Base-by-base conservation (phyloP, 805 yeast species). In the Nakazawaea holstii region DNA sequence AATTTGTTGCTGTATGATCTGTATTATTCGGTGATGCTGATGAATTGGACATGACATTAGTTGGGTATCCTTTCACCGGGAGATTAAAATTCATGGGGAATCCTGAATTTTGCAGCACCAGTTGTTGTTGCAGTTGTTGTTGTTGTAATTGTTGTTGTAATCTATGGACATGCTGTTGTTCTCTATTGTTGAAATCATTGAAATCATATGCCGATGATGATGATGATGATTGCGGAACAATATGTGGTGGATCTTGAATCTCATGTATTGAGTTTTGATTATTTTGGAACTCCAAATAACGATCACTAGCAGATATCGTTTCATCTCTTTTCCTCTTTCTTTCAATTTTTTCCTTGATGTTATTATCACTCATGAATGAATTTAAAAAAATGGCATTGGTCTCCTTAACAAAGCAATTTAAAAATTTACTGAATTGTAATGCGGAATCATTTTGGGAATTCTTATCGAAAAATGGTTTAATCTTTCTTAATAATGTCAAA, bases 281-380 rank as follows among this genome's bases (percentile, higher is more conserved):
- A 17, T 33, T 33, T 8, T 35, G 14, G 8, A 42, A 37, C 13
- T 36, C 41, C 20, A 35, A 17, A 17, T 13, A 15, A n/a, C 36
- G 10, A 11, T 38, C 39, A 17, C 20, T 43, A 14, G 30, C 24
- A 11, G 41, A 31, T 11, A 37, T 30, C 3, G 20, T 13, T 28
- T 48, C 50, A 35, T 48, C 50, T 30, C 50, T 32, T 29, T 43
- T 39, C 32, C 46, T 38, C 36, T 48, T 48, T 10, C 44, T 10
- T 13, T 48, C 50, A 32, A 48, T 35, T 29, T 48, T 48, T 15
- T 43, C 47, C 37, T 39, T 48, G n/a, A 48, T 20, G 9, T 14
- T 27, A 11, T 29, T 28, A 35, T 48, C 47, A 20, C 30, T 35
- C 47, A 48, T 31, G 24, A 33, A 43, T n/a, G 33, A 26, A 10